Base-by-base conservation (phyloP, 495 filamentous ascomycete species). In the Cudoniella acicularis region DNA sequence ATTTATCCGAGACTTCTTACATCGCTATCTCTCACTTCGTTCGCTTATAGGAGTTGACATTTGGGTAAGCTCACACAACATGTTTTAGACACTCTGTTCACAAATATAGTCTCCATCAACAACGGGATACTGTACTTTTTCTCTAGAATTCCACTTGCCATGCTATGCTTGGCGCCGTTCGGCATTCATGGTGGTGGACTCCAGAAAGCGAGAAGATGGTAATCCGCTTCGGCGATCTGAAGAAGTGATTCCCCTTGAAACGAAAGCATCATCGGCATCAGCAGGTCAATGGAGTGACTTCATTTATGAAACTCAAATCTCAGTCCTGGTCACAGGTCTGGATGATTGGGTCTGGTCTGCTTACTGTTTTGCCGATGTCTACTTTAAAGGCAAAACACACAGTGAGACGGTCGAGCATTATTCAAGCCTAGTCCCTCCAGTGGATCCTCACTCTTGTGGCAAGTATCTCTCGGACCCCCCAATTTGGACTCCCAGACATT, bases 331-430 rank as follows among this genome's bases (percentile, higher is more conserved):
- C 21, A 46, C 40, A 23, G 53, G 53, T 10, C 18, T 55, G 17
- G 53, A 55, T 47, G 40, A 55, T 18, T 47, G 53, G 17, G 17
- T 45, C 18, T 55, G 53, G 53, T 10, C 53, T 2, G 53, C 6
- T 6, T 55, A 55, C 17, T 55, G 53, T 22, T 55, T 55, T 17
- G 42, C 46, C 23, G 53, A 55, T 23, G 53, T 47, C 3, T 55
- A 55, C 40, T 55, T 55, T 41, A 55, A 55, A 25, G 24, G 24
- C 16, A 10, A 45, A 3, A 27, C 0, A n/a, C 36, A 55, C 22
- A 4, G 10, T 20, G 53, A 55, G 21, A 6, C 0, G n/a, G 53
- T 55, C 4, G 18, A 47, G 21, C 22, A 55, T 26, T 47, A 47
- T 47, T 55, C 40, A 25, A 25, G 46, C 40, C n/a, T n/a, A n/a